Base-by-base conservation (phyloP, 139 green algal genomes). In the Zygnema cylindricum region DNA sequence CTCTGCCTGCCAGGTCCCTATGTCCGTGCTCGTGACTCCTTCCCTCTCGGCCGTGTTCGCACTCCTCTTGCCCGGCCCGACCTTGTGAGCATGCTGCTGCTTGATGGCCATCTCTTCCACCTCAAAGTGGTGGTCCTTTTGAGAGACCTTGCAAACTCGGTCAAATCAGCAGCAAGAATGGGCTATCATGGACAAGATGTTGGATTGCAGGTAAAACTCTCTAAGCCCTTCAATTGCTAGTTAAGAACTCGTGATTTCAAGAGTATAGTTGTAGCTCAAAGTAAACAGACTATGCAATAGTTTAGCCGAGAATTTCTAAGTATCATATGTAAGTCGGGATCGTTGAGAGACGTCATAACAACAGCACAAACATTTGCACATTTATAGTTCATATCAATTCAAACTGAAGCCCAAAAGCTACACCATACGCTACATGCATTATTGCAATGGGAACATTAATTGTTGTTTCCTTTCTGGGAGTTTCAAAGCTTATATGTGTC, bases 181-280 rank as follows among this genome's bases (percentile, higher is more conserved):
- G 81, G 81, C 0, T 87, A 87, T 41, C 81, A 87, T 2, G 55
- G 81, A 36, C 69, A 41, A 22, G 81, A 87, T 69, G 1, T 87
- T 25, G 81, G 81, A 63, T 69, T 87, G 30, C 81, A 87, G 81
- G 81, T 87, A 43, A n/a, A n/a, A n/a, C n/a, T n/a, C n/a, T n/a
- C n/a, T n/a, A 78, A 38, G 0, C 33, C 32, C 33, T 11, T 77
- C 1, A 25, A 73, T 73, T 30, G 25, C 57, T 73, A n/a, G 30
- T 73, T 73, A 30, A 73, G 57, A 73, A 73, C 30, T 25, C 25
- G 30, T 73, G 57, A 25, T 73, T 73, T 30, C 30, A 73, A 30
- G 57, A 73, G 57, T n/a, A 30, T 73, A n/a, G 57, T 73, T 73
- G 57, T 73, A 30, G 57, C 30, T 73, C 57, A 73, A 25, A n/a